Evolutionary conservation across 176 grass and related monocot genomes (phyloP).

Genomic region (Luzula sylvatica): DNA sequence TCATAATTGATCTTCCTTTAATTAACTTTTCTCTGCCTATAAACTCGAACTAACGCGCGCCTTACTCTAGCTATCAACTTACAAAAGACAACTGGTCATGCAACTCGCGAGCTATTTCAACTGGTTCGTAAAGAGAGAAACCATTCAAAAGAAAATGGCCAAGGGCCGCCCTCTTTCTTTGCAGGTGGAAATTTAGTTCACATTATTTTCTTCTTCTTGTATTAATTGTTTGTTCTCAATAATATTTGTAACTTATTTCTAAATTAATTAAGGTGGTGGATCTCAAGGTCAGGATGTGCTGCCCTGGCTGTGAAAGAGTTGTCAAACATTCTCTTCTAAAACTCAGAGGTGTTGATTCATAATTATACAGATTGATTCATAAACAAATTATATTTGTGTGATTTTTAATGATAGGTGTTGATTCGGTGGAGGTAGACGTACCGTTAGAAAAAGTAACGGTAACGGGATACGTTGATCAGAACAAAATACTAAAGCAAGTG

Average conservation of each 20-base stretch:
- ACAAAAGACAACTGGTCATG: background rate
- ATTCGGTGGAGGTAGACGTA: slow-evolving; percentile 72
- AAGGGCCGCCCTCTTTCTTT: slow-evolving; percentile 21
- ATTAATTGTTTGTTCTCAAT: background rate
- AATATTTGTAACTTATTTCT: background rate
- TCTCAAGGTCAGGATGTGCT: slow-evolving; percentile 98
- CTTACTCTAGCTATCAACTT: background rate
- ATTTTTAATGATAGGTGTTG: slow-evolving; percentile 49
- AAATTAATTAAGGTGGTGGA: slow-evolving; percentile 58
- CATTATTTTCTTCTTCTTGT: background rate
- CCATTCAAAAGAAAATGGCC: slow-evolving; percentile 1
- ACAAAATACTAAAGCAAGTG: slow-evolving; percentile 86
- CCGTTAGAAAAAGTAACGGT: slow-evolving; percentile 98
- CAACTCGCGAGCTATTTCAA: slow-evolving; percentile 11
- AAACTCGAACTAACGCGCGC: background rate
- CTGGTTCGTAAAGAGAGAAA: background rate
- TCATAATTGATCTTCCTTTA: background rate
- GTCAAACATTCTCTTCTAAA: slow-evolving; percentile 62
- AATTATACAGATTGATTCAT: background rate
- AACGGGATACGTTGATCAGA: slow-evolving; percentile 79
- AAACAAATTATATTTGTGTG: background rate
- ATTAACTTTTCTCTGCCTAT: slow-evolving; percentile 2
- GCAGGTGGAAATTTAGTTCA: slow-evolving; percentile 1
- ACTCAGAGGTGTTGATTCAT: slow-evolving; percentile 32
- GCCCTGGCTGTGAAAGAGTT: slow-evolving; percentile 77